These are phyloP conservation scores for Venturia aucupariae DNA, from an alignment of 2,329 filamentous ascomycete species.

Conservation along the genomic window DNA sequence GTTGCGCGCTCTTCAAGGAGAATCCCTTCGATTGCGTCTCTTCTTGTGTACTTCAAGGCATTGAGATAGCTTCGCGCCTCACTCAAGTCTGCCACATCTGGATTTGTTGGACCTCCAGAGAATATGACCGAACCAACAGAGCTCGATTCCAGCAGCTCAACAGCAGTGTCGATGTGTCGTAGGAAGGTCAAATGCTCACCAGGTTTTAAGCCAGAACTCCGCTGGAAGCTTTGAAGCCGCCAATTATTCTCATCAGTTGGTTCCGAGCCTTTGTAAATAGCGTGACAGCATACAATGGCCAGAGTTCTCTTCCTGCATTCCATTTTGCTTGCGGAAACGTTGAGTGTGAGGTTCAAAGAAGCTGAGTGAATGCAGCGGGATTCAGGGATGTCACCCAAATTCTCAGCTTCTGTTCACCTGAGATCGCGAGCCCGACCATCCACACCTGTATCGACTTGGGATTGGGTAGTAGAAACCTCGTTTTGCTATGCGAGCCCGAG, in stretches of 20 bases:
- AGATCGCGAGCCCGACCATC: too few relatives aligned
- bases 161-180: slow-evolving; percentile 41
- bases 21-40: slow-evolving; percentile 32
- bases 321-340: neutral
- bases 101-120: slow-evolving; percentile 52
- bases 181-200: slow-evolving; percentile 73
- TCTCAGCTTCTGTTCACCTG: too few relatives aligned
- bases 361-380: too few relatives aligned
- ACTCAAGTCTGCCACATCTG: slow-evolving; percentile 19
- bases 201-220: slow-evolving; percentile 31
- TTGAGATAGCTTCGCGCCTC: slow-evolving; percentile 30
- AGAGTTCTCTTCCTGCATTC: slow-evolving; percentile 31
- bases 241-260: slow-evolving; percentile 34
- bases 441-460: too few relatives aligned
- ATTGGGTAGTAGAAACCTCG: too few relatives aligned
- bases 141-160: neutral
- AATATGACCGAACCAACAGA: slow-evolving; percentile 44
- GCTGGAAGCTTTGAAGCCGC: slow-evolving; percentile 68
- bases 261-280: slow-evolving; percentile 54
- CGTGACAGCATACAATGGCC: slow-evolving; percentile 77
- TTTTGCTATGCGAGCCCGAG: too few relatives aligned
- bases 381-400: too few relatives aligned
- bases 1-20: slow-evolving; percentile 62
- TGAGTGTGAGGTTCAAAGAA: neutral
- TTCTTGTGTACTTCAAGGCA: slow-evolving; percentile 17